A percentile compares a stretch with the other conserved stretches of the same genome.
phyloP scores from a whole-genome alignment of 352 stramenopile genomes.

The Globisporangium radiosum region DNA sequence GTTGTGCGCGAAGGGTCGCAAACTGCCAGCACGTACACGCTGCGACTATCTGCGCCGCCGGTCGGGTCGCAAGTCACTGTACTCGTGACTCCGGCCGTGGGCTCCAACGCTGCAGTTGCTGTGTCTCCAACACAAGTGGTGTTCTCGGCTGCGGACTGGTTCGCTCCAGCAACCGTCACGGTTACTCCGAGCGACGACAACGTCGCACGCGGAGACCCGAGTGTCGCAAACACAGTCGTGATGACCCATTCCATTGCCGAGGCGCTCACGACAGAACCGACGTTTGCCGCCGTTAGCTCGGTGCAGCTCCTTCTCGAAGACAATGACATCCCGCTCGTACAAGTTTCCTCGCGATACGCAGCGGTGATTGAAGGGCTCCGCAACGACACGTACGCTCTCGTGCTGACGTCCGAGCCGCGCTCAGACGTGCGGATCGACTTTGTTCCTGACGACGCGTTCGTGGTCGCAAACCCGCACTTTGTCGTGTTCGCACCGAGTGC shows the following conservation, averaged over 20 bases:
- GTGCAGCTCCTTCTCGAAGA: constrained; percentile 40
- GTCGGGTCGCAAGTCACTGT: constrained; percentile 5
- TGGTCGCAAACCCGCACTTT: constrained; percentile 11
- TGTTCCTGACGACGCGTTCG: constrained; percentile 10
- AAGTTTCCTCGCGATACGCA: constrained; percentile 38
- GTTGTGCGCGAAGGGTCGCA: constrained; percentile 22
- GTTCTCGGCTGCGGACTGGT: constrained; percentile 49
- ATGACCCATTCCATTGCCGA: constrained; percentile 32
- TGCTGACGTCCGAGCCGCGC: constrained; percentile 33
- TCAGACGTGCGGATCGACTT: constrained; percentile 29
- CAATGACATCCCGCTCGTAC: constrained; percentile 45
- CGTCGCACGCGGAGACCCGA: constrained; percentile 14
- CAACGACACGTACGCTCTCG: constrained; percentile 50
- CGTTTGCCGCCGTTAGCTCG: constrained; percentile 25
- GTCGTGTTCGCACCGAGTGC: constrained; percentile 31
- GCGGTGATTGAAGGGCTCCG: constrained; percentile 34
- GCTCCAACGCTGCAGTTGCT: constrained; percentile 6
- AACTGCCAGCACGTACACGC: constrained; percentile 22
- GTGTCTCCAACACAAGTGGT: constrained; percentile 25
- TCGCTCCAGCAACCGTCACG: constrained; percentile 16
- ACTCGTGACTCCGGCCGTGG: not conserved
- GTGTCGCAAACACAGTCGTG: constrained; percentile 10
- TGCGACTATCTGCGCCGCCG: constrained; percentile 39
- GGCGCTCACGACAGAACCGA: constrained; percentile 18
- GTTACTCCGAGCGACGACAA: constrained; percentile 22